phyloP scores from a whole-genome alignment of 495 filamentous ascomycete species.

The Lasiosphaeria miniovina region DNA sequence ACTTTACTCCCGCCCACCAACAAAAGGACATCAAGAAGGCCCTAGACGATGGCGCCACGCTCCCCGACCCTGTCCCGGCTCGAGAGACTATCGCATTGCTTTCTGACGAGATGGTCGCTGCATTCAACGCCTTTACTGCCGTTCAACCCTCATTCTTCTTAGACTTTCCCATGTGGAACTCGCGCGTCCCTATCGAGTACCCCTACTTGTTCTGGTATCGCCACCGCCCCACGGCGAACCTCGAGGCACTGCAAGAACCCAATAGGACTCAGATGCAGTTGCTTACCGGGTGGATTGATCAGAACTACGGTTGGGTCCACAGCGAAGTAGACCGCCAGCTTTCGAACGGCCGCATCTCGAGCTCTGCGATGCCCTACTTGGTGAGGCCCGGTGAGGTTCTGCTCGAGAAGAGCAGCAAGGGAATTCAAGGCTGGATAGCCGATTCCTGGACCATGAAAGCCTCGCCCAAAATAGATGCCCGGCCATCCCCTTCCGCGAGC shows the following conservation, averaged over 20 bases:
- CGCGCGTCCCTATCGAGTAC: background rate
- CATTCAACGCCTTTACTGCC: background rate
- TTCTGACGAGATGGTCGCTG: background rate
- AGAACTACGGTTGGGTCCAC: background rate
- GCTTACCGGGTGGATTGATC: background rate
- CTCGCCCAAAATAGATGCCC: too few relatives aligned
- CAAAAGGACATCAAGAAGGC: background rate
- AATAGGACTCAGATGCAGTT: background rate
- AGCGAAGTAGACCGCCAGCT: background rate
- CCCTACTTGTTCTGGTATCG: background rate
- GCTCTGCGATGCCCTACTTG: background rate
- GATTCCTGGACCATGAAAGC: background rate
- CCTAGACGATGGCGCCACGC: background rate
- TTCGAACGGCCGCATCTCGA: background rate
- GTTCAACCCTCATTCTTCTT: background rate
- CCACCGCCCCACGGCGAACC: background rate
- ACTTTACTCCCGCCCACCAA: background rate
- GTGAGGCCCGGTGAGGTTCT: constrained; percentile 2
- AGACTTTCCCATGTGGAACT: background rate
- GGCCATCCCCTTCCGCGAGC: background rate
- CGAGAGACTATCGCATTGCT: background rate
- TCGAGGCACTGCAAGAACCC: background rate
- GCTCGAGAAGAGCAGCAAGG: background rate
- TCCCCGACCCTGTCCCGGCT: background rate
- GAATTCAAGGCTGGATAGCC: background rate